phyloP scores from a whole-genome alignment of 1,284 basidiomycete species.

The Hypsizygus ulmarius region DNA sequence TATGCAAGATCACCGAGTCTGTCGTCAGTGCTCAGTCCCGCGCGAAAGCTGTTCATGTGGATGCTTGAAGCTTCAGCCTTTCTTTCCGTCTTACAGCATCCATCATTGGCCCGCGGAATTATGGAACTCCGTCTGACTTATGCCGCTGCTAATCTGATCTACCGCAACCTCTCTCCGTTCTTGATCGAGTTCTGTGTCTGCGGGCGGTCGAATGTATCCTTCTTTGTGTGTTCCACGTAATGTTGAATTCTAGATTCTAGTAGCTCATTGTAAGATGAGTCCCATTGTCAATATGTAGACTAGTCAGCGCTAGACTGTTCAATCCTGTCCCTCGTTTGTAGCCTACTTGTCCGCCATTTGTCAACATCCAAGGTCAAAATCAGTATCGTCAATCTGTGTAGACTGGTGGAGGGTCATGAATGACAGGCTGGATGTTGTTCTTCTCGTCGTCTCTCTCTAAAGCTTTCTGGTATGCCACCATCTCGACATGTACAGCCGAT shows the following conservation, averaged over 20 bases:
- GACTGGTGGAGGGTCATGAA: slow-evolving; percentile 11
- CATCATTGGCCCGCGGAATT: not conserved
- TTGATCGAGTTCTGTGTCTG: not conserved
- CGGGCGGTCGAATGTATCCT: not conserved
- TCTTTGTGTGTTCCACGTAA: not conserved
- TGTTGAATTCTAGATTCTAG: no score
- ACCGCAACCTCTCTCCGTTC: not conserved
- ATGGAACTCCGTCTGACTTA: slow-evolving; percentile 11
- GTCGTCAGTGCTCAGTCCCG: slow-evolving; percentile 10
- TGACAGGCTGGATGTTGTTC: slow-evolving; percentile 2
- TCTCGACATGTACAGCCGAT: slow-evolving; percentile 21
- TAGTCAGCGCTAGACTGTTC: no score
- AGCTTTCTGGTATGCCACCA: slow-evolving; percentile 29
- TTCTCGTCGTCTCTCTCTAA: slow-evolving; percentile 29
- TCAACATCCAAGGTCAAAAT: not conserved
- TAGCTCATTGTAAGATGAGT: no score
- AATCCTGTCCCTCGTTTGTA: no score
- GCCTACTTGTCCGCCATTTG: no score
- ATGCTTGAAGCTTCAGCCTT: slow-evolving; percentile 6
- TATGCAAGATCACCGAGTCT: slow-evolving; percentile 21
- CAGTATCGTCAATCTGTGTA: slow-evolving; percentile 8
- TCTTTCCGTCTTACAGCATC: not conserved
- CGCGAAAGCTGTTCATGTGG: slow-evolving; percentile 7
- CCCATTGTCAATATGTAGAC: no score
- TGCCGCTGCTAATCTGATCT: not conserved